Conservation (phyloP, 2,329 filamentous ascomycete species). For the Colletotrichum sansevieriae region DNA sequence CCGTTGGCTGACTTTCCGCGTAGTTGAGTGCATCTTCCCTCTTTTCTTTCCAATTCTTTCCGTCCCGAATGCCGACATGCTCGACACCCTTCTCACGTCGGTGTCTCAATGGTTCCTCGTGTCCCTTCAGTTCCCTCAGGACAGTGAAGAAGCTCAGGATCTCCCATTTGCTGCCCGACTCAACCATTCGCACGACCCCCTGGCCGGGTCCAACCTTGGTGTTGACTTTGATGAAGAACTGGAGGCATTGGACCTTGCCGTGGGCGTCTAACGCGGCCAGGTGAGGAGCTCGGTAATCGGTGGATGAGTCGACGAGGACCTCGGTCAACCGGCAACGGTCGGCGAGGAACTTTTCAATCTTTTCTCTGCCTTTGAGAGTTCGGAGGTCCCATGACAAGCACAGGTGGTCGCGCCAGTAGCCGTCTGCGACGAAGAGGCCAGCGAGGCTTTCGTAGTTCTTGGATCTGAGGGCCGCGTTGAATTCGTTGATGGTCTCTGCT, state of each 20-base stretch:
- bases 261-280: slow-evolving; percentile 61
- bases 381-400: slow-evolving; percentile 68
- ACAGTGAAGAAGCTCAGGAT: slow-evolving; percentile 69
- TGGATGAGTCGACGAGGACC: slow-evolving; percentile 61
- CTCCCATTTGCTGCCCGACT: slow-evolving; percentile 59
- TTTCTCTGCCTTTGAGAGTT: slow-evolving; percentile 55
- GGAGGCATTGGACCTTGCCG: slow-evolving; percentile 64
- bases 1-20: slow-evolving; percentile 35
- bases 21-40: slow-evolving; percentile 40
- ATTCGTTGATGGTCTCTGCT: slow-evolving; percentile 50
- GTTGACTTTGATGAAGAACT: slow-evolving; percentile 67
- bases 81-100: slow-evolving; percentile 63
- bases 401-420: slow-evolving; percentile 72
- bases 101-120: slow-evolving; percentile 58
- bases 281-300: slow-evolving; percentile 58
- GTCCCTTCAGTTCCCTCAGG: slow-evolving; percentile 61
- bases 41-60: slow-evolving; percentile 44
- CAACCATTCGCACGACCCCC: slow-evolving; percentile 67
- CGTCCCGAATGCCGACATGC: slow-evolving; percentile 59
- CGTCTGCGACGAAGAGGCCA: slow-evolving; percentile 56
- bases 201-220: slow-evolving; percentile 67
- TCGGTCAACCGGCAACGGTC: slow-evolving; percentile 52
- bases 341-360: slow-evolving; percentile 57
- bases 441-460: slow-evolving; percentile 52
- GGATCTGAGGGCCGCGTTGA: slow-evolving; percentile 57